These are phyloP conservation scores for Volutella citrinella DNA, from an alignment of 2,329 filamentous ascomycete genomes.

Conservation along the genomic window DNA sequence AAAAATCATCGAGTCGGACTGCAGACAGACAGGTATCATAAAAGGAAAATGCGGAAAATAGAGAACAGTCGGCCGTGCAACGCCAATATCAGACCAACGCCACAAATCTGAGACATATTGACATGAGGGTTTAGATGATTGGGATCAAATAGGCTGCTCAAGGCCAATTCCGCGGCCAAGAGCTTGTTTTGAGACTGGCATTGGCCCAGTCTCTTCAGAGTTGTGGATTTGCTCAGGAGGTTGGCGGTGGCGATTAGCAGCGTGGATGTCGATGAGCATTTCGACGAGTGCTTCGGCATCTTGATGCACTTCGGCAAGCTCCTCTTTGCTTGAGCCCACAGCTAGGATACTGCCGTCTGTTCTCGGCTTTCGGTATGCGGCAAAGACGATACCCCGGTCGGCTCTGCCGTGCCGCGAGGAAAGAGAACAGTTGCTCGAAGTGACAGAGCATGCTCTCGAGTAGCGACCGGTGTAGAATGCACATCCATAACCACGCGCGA, in stretches of 20 bases:
- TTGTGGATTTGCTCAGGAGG: constrained; percentile 22
- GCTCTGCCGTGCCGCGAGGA: constrained; percentile 24
- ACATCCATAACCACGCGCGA: constrained; percentile 50
- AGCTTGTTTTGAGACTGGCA: constrained; percentile 27
- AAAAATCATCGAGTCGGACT: no score
- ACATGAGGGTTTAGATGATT: no score
- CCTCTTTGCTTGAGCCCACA: constrained; percentile 33
- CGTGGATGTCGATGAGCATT: constrained; percentile 50
- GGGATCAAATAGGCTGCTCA: no score
- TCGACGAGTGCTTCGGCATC: constrained; percentile 53
- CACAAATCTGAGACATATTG: no score
- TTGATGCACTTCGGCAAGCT: constrained; percentile 44
- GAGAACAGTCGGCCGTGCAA: no score
- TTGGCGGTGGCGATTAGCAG: constrained; percentile 34
- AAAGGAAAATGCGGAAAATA: no score
- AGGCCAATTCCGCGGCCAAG: no score
- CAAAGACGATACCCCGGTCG: constrained; percentile 55
- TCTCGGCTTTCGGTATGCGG: constrained; percentile 50
- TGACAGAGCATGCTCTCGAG: constrained; percentile 23
- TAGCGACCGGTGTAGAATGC: constrained; percentile 48
- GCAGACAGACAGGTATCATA: no score
- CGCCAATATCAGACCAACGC: no score
- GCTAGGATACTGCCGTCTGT: constrained; percentile 33
- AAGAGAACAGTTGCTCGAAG: constrained; percentile 23
- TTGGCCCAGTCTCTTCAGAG: constrained; percentile 37